These are phyloP conservation scores for Trichoderma aggressivum DNA, from an alignment of 2,329 filamentous ascomycete genomes.

Conservation along the genomic window DNA sequence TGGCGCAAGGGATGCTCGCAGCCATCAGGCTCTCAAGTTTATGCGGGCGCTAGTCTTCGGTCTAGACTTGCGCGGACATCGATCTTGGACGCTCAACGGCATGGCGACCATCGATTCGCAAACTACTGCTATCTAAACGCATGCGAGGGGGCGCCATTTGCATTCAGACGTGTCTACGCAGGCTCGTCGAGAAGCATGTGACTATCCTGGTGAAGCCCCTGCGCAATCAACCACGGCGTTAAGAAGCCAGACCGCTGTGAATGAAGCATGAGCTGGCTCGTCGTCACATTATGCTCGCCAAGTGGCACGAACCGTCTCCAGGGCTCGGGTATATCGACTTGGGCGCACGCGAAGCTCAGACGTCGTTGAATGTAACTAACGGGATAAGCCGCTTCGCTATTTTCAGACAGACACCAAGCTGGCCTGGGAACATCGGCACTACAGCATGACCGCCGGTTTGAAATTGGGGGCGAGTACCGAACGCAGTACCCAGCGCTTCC, in stretches of 20 bases:
- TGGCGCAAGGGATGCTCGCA: conserved; percentile 8
- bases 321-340: background rate
- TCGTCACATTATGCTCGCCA: conserved; percentile 3
- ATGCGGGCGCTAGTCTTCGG: conserved; percentile 9
- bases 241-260: background rate
- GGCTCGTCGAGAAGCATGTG: conserved; percentile 4
- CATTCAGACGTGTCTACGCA: conserved; percentile 1
- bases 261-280: background rate
- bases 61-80: conserved; percentile 10
- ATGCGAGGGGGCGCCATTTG: conserved; percentile 3
- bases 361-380: background rate
- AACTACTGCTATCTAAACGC: background rate
- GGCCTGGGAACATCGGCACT: background rate
- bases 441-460: background rate
- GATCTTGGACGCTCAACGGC: background rate
- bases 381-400: background rate
- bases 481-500: background rate
- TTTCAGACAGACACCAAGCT: background rate
- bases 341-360: background rate
- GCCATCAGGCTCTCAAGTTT: conserved; percentile 10
- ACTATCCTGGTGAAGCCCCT: background rate
- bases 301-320: conserved; percentile 4
- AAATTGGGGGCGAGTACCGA: background rate
- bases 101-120: background rate
- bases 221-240: background rate